These are phyloP conservation scores for Neospora caninum DNA, from an alignment of 169 alveolate species.

Conservation along the genomic window DNA sequence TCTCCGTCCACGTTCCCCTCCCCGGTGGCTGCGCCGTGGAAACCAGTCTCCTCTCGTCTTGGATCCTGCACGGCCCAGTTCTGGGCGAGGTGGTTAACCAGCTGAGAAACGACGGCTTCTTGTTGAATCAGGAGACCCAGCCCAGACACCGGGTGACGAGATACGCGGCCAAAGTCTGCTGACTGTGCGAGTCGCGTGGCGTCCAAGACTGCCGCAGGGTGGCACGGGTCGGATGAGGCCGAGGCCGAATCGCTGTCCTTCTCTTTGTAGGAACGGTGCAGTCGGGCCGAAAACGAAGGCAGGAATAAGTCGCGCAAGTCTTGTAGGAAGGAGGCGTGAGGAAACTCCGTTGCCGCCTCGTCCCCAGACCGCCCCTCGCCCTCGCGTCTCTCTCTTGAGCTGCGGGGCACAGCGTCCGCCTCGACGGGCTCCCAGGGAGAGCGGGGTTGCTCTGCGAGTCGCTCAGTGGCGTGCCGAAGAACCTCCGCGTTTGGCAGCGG, in stretches of 20 bases:
- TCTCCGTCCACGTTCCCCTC: too few relatives aligned
- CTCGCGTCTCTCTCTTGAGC: not conserved
- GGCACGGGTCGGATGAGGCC: not conserved
- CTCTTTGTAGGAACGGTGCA: not conserved
- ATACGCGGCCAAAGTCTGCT: not conserved
- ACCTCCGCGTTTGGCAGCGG: not conserved
- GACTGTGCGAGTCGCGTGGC: not conserved
- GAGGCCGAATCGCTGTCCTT: not conserved
- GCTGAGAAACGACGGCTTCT: not conserved
- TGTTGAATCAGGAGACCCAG: not conserved
- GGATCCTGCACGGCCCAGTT: too few relatives aligned
- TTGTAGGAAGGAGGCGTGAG: not conserved
- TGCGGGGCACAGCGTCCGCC: not conserved
- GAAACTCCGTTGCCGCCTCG: not conserved
- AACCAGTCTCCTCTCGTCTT: too few relatives aligned
- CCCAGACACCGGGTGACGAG: not conserved
- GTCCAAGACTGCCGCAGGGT: not conserved
- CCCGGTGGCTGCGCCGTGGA: too few relatives aligned
- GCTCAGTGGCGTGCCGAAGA: not conserved
- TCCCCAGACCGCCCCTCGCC: not conserved
- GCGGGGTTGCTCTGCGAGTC: not conserved
- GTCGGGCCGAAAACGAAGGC: not conserved
- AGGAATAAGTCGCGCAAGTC: not conserved
- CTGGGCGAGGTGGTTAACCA: not conserved
- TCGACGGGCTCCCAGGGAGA: not conserved